Percentiles rank a stretch among this genome's conserved stretches.
Conservation (phyloP, 108 stramenopile genomes). For the Nitzschia putrida region DNA sequence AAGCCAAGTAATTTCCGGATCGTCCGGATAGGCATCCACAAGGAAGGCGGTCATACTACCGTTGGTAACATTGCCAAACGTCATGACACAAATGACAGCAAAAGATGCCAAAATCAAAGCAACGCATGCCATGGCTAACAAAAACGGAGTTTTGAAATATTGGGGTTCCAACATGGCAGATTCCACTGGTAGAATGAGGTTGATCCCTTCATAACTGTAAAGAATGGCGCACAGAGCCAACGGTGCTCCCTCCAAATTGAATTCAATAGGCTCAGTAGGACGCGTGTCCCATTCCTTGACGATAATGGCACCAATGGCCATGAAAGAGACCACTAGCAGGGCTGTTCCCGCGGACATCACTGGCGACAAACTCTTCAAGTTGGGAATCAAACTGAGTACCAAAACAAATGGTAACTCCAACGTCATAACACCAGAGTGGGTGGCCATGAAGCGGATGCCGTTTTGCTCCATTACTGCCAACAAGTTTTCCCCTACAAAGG, state of each 20-base stretch:
- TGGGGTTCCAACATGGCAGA: constrained; percentile 47
- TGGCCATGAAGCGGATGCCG: background rate
- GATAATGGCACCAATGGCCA: constrained; percentile 42
- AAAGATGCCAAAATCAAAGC: constrained; percentile 51
- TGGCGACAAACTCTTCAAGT: constrained; percentile 52
- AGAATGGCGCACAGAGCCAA: constrained; percentile 74
- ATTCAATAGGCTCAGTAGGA: background rate
- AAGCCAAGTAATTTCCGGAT: constrained; percentile 13
- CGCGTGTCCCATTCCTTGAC: constrained; percentile 36
- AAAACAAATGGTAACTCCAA: constrained; percentile 55
- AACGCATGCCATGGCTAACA: constrained; percentile 44
- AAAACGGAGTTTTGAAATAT: constrained; percentile 43
- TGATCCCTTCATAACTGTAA: constrained; percentile 76
- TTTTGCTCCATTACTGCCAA: constrained; percentile 46
- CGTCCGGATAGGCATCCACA: constrained; percentile 33
- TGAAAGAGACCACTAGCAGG: constrained; percentile 50
- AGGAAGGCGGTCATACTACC: constrained; percentile 77
- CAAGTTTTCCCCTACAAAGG: constrained; percentile 72
- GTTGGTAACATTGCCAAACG: constrained; percentile 66
- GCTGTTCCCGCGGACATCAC: constrained; percentile 53
- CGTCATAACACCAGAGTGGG: constrained; percentile 51
- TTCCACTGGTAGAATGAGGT: constrained; percentile 69
- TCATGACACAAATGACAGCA: constrained; percentile 50
- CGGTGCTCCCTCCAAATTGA: constrained; percentile 22
- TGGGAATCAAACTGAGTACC: constrained; percentile 47